Percentiles rank a stretch among this genome's conserved stretches.
phyloP scores from a whole-genome alignment of 371 early-diverging fungal species.

The Mortierella sp. region DNA sequence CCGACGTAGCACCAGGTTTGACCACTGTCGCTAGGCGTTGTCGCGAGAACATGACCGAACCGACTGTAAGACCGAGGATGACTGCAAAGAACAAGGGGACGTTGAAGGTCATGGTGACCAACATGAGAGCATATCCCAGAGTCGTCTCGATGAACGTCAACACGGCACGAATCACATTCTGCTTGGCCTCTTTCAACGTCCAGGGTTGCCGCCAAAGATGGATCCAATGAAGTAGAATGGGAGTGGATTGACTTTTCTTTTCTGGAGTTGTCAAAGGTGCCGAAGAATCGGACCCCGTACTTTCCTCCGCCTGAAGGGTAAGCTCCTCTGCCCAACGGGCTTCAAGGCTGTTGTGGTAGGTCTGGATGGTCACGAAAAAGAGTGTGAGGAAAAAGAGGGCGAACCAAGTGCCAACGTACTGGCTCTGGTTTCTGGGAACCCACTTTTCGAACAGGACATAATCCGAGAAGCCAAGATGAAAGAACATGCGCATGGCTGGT shows the following conservation, averaged over 20 bases:
- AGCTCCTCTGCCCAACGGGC: slow-evolving; percentile 47
- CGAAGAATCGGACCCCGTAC: slow-evolving; percentile 22
- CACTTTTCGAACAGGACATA: slow-evolving; percentile 63
- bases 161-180: slow-evolving; percentile 46
- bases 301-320: slow-evolving; percentile 4
- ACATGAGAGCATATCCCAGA: slow-evolving; percentile 67
- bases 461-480: slow-evolving; percentile 64
- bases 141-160: slow-evolving; percentile 56
- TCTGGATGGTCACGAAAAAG: slow-evolving; percentile 48
- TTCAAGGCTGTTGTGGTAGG: slow-evolving; percentile 52
- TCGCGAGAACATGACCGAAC: slow-evolving; percentile 61
- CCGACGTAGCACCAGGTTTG: slow-evolving; percentile 14
- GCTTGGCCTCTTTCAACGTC: slow-evolving; percentile 26
- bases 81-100: slow-evolving; percentile 70
- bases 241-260: not conserved
- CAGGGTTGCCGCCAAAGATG: slow-evolving; percentile 46
- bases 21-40: slow-evolving; percentile 16
- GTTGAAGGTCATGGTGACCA: slow-evolving; percentile 77
- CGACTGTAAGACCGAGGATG: slow-evolving; percentile 63
- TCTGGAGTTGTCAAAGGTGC: slow-evolving; percentile 9
- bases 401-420: slow-evolving; percentile 56
- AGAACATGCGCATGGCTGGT: slow-evolving; percentile 74
- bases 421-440: slow-evolving; percentile 53
- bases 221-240: slow-evolving; percentile 42
- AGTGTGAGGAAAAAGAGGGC: slow-evolving; percentile 58